Percentiles rank a stretch among this genome's conserved stretches.
Evolutionary conservation across 2,329 filamentous ascomycete genomes (phyloP).

Genomic region (Pseudogymnoascus sp.): DNA sequence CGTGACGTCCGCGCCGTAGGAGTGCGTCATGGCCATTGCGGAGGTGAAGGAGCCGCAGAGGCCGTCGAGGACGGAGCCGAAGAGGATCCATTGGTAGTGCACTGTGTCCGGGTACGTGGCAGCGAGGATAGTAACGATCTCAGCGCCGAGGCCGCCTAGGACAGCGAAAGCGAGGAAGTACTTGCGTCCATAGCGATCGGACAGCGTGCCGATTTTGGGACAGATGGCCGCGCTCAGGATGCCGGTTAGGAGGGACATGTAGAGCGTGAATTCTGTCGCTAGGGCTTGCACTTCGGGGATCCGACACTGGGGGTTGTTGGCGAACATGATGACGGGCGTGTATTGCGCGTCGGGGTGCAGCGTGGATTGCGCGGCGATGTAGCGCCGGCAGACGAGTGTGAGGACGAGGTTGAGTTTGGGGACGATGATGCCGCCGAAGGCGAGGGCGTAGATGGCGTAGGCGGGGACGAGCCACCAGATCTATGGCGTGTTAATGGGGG

Average conservation of each 20-base stretch:
- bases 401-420: conserved; percentile 84
- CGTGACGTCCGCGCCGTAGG: conserved; percentile 86
- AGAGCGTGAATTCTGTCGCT: conserved; percentile 71
- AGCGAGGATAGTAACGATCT: conserved; percentile 70
- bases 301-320: conserved; percentile 70
- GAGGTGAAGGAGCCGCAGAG: conserved; percentile 83
- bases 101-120: conserved; percentile 66
- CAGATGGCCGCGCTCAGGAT: conserved; percentile 71
- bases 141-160: conserved; percentile 63
- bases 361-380: conserved; percentile 61
- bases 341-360: conserved; percentile 52
- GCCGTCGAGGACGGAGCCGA: conserved; percentile 73
- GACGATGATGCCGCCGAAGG: conserved; percentile 78
- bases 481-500: conserved; percentile 33
- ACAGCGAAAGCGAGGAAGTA: conserved; percentile 66
- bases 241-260: conserved; percentile 66
- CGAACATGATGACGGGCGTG: conserved; percentile 57
- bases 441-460: conserved; percentile 73
- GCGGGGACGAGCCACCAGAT: conserved; percentile 77
- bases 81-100: conserved; percentile 69
- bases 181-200: conserved; percentile 78
- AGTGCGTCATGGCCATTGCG: conserved; percentile 66
- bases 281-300: conserved; percentile 69
- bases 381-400: conserved; percentile 72
- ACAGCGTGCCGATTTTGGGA: conserved; percentile 75